phyloP scores from a whole-genome alignment of 2,329 filamentous ascomycete genomes.

The Aspergillus thermomutatus region DNA sequence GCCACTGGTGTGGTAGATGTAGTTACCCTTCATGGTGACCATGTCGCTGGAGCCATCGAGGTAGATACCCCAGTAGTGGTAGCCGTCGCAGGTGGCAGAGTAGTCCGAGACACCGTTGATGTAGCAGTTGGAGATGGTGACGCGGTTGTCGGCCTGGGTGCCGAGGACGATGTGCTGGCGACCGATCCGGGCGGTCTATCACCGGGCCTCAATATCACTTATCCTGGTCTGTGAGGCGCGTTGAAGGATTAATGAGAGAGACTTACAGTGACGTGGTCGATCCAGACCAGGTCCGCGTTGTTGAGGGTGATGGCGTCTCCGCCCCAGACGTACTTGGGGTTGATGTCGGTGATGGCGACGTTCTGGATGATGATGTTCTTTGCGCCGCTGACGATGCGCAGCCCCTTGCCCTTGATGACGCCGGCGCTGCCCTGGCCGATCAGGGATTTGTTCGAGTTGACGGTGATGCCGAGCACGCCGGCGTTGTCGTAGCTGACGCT shows the following conservation, averaged over 20 bases:
- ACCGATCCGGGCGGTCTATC: conserved; percentile 54
- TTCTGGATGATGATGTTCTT: conserved; percentile 60
- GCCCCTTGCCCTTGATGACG: conserved; percentile 56
- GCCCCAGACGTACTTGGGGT: conserved; percentile 58
- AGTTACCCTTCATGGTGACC: conserved; percentile 60
- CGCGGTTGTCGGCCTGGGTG: conserved; percentile 49
- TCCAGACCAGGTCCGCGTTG: conserved; percentile 42
- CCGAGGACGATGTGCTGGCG: conserved; percentile 61
- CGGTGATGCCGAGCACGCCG: conserved; percentile 47
- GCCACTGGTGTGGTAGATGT: conserved; percentile 57
- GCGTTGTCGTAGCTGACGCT: conserved; percentile 49
- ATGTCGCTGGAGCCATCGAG: conserved; percentile 55
- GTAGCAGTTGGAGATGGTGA: conserved; percentile 59
- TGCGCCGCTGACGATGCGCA: conserved; percentile 44
- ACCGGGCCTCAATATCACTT: neutral
- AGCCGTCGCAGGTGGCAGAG: conserved; percentile 56
- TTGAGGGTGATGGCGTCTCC: conserved; percentile 55
- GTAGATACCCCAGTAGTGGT: conserved; percentile 61
- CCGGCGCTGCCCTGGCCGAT: conserved; percentile 52
- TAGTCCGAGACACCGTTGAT: conserved; percentile 54
- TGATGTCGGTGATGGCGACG: conserved; percentile 52
- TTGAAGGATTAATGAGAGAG: neutral
- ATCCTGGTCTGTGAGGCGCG: too few relatives aligned
- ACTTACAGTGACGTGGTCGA: conserved; percentile 46
- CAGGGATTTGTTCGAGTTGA: conserved; percentile 56